Conservation (phyloP, 257 asterid genomes). For the Gentiana straminea region DNA sequence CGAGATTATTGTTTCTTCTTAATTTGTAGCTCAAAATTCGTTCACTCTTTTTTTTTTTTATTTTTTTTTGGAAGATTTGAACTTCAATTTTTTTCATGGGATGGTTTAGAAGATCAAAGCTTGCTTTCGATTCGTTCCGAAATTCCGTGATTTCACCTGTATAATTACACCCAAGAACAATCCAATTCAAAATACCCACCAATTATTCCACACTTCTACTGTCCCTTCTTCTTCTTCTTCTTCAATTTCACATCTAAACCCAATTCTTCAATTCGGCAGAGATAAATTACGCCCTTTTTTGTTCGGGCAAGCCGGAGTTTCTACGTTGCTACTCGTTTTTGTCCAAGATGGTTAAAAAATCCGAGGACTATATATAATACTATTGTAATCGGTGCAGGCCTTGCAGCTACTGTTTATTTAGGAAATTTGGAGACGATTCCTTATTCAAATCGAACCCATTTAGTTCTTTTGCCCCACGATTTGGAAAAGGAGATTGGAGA, state of each 20-base stretch:
- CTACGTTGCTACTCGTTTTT: conserved; percentile 74
- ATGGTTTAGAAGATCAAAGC: conserved; percentile 47
- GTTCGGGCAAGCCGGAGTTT: conserved; percentile 55
- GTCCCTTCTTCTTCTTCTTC: conserved; percentile 6
- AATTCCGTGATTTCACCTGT: conserved; percentile 14
- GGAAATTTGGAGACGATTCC: conserved; percentile 92
- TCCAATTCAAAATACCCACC: conserved; percentile 5
- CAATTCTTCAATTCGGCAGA: conserved; percentile 17
- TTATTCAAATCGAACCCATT: conserved; percentile 72
- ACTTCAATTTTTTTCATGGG: conserved; percentile 26
- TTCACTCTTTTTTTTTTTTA: too few species aligned
- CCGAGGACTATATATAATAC: conserved; percentile 33
- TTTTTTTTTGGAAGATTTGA: too few species aligned
- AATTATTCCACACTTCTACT: background rate
- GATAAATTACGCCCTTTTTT: conserved; percentile 26
- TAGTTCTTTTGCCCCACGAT: conserved; percentile 53
- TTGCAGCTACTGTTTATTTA: conserved; percentile 47
- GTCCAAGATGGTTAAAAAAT: conserved; percentile 48
- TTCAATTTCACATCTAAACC: background rate
- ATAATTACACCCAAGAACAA: conserved; percentile 22
- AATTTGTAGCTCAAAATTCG: too few species aligned
- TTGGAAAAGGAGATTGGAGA: conserved; percentile 65
- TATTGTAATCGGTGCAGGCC: conserved; percentile 53
- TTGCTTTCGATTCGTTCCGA: conserved; percentile 27
- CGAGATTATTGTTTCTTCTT: too few species aligned